A percentile compares a stretch with the other conserved stretches of the same genome.
Evolutionary conservation across 192 early-diverging fungal species (phyloP).

Genomic region (Podila verticillata): DNA sequence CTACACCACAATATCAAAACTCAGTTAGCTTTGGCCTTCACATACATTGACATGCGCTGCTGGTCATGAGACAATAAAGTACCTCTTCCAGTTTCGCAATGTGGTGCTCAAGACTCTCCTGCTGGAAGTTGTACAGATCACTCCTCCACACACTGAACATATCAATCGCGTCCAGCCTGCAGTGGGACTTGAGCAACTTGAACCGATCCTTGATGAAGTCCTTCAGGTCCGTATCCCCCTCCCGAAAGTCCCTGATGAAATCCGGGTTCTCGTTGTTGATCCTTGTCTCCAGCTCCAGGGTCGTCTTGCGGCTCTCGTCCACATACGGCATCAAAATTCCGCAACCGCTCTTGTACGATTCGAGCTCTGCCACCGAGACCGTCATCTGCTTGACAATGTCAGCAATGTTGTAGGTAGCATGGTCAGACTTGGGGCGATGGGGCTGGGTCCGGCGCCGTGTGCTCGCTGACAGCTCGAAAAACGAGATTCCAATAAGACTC

Average conservation of each 20-base stretch:
- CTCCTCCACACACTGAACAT: slow-evolving; percentile 14
- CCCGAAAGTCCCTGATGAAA: slow-evolving; percentile 34
- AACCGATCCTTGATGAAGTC: slow-evolving; percentile 50
- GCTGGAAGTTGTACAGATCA: slow-evolving; percentile 19
- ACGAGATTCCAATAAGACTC: slow-evolving; percentile 31
- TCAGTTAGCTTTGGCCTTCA: no score
- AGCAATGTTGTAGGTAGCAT: slow-evolving; percentile 18
- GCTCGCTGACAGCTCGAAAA: slow-evolving; percentile 38
- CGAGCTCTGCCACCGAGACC: slow-evolving; percentile 13
- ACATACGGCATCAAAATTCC: slow-evolving; percentile 31
- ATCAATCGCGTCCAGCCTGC: slow-evolving; percentile 21
- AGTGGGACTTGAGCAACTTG: slow-evolving; percentile 32
- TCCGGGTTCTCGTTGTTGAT: slow-evolving; percentile 34
- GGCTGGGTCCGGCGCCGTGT: slow-evolving; percentile 38
- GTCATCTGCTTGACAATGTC: slow-evolving; percentile 34
- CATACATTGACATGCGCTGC: no score
- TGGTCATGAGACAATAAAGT: not conserved
- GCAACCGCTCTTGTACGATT: slow-evolving; percentile 25
- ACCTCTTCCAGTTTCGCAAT: slow-evolving; percentile 25
- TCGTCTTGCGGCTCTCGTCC: slow-evolving; percentile 23
- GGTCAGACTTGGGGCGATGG: not conserved
- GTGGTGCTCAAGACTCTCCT: slow-evolving; percentile 31
- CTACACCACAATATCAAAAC: slow-evolving; percentile 2
- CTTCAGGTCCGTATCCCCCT: slow-evolving; percentile 21
- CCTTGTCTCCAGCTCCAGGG: slow-evolving; percentile 21